phyloP scores from a whole-genome alignment of 495 filamentous ascomycete genomes.

The Hyaloscypha variabilis region DNA sequence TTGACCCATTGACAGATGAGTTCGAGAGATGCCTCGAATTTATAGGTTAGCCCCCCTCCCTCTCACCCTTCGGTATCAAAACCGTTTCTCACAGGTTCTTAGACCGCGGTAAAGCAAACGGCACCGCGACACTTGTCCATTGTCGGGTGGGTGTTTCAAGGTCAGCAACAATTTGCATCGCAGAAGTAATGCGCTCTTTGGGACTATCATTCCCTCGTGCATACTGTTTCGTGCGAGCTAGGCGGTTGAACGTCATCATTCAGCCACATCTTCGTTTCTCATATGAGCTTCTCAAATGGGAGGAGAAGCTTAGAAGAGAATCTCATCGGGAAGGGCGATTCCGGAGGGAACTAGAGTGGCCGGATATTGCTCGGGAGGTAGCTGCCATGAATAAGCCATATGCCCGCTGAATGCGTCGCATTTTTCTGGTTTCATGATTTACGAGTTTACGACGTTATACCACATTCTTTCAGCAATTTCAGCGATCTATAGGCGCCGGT shows the following conservation, averaged over 20 bases:
- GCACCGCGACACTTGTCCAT: slow-evolving; percentile 90
- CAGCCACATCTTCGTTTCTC: slow-evolving; percentile 63
- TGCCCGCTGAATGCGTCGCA: slow-evolving; percentile 30
- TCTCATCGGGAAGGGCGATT: slow-evolving; percentile 43
- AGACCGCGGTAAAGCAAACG: slow-evolving; percentile 76
- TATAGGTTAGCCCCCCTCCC: slow-evolving; percentile 65
- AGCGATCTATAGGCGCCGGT: slow-evolving; percentile 5
- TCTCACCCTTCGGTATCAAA: neutral
- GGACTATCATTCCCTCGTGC: slow-evolving; percentile 86
- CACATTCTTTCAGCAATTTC: slow-evolving; percentile 19
- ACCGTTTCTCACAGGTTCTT: slow-evolving; percentile 19
- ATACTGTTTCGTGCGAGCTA: slow-evolving; percentile 94
- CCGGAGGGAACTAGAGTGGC: slow-evolving; percentile 88
- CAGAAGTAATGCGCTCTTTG: slow-evolving; percentile 87
- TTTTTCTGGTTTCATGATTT: slow-evolving; percentile 20
- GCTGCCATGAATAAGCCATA: slow-evolving; percentile 98
- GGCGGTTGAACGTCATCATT: slow-evolving; percentile 74
- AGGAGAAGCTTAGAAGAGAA: slow-evolving; percentile 61
- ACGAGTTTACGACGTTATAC: slow-evolving; percentile 24
- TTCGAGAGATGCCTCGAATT: slow-evolving; percentile 88
- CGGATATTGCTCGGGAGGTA: slow-evolving; percentile 83
- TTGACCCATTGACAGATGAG: slow-evolving; percentile 86
- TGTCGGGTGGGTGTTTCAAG: slow-evolving; percentile 95
- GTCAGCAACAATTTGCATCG: slow-evolving; percentile 96
- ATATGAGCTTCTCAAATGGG: slow-evolving; percentile 88